Base-by-base conservation (phyloP, 441 rosid species). In the Adansonia madagascariensis region DNA sequence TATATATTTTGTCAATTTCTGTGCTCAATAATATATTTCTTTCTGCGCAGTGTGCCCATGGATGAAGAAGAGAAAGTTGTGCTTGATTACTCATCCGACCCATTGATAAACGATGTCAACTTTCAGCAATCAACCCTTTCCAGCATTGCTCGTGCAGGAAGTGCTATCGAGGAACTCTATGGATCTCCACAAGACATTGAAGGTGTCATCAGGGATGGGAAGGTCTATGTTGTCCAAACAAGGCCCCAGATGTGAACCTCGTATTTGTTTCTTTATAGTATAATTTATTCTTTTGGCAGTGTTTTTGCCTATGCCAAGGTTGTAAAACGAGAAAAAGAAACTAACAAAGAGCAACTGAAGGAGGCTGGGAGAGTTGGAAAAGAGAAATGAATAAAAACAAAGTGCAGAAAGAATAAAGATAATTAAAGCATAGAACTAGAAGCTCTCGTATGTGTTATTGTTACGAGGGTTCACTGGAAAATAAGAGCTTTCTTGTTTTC, bases 131-230 rank as follows among this genome's bases (percentile, higher is more conserved):
- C 87, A 68, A 89, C 87, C 47, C 99, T 96, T 72, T 83, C 97
- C 11, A 83, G 88, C 89, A 92, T 96, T 4, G 99, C 94, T 57
- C 82, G 84, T 0, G 94, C 94, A 0, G 99, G 99, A 75, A 84
- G 77, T 65, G 94, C 86, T 63, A 92, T 95, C 8, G 99, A 95
- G 82, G 92, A 92, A 75, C 85, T 95, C 10, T 94, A 90, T 49
- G 98, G 97, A 78, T 81, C 97, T 75, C 81, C 99, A 1, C 99
- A 96, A 77, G 99, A 96, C 84, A 94, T 96, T 27, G 99, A 96
- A 88, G 99, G 99, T 5, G 99, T 92, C 61, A 83, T 96, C 53
- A 89, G 88, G 84, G 97, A 91, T 10, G 96, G 97, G 70, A 90
- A 96, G 81, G 78, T 96, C 80, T 96, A 89, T 31, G 95, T 94